Evolutionary conservation across 2,329 filamentous ascomycete genomes (phyloP), one percentile per base, ranked within the genome.

Genomic region (Paracoccidioides lutzii): DNA sequence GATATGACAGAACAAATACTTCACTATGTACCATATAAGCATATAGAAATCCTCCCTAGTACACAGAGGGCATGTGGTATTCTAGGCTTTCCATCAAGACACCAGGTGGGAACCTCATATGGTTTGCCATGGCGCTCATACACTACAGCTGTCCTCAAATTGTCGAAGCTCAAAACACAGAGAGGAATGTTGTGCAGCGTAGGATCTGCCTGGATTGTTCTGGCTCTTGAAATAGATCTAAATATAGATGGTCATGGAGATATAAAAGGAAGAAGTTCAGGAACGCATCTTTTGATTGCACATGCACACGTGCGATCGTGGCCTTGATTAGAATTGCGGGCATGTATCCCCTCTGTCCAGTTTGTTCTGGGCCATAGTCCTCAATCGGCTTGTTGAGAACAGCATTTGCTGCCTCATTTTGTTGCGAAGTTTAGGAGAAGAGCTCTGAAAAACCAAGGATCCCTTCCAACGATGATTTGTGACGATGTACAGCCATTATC

Each of bases 61-160:
- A n/a, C n/a, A n/a, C n/a, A n/a, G n/a, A n/a, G n/a, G n/a, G 60
- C 61, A 15, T 64, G 56, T 37, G 62, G 63, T 54, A 28, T 55
- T 48, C 49, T 57, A 53, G 59, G 51, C 45, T 61, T 61, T 52
- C 57, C 59, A 57, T 63, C 62, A 28, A 64, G 4, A 41, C 62
- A 60, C 10, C 32, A 48, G 28, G 53, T 57, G 54, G 62, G 58
- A 52, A 58, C 54, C 55, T 61, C 53, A 43, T 43, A 56, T 40
- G 62, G 61, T 51, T 59, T 57, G n/a, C 59, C 62, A 54, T 60
- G 54, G 15, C 54, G 57, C 52, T 59, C n/a, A 45, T 63, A 63
- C 41, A 63, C 35, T 42, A 61, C 59, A 52, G 33, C n/a, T 55
- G 44, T 59, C 51, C 59, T 60, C 37, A 62, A 40, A 33, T 54